Percentiles rank a stretch among this genome's conserved stretches.
These are phyloP conservation scores for Cyclotella kingstonii DNA, from an alignment of 108 stramenopile species.

Conservation along the genomic window DNA sequence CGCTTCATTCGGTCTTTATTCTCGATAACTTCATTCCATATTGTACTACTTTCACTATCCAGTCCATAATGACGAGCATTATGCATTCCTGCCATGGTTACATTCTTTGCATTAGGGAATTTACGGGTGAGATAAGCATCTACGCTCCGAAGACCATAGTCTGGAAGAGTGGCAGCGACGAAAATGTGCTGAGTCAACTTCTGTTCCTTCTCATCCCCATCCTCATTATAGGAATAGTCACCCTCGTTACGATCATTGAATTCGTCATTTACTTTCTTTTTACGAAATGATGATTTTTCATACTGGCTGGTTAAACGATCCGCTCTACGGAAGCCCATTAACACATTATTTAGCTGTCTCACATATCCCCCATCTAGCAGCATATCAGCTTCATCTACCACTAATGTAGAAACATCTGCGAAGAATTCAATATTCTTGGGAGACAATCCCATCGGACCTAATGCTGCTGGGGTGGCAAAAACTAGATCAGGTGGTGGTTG, in stretches of 20 bases:
- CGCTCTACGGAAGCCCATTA: constrained; percentile 90
- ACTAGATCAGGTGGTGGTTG: constrained; percentile 86
- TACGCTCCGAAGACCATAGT: constrained; percentile 87
- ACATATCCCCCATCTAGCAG: constrained; percentile 93
- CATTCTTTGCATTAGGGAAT: constrained; percentile 76
- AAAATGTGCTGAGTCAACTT: constrained; percentile 79
- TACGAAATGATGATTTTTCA: constrained; percentile 14
- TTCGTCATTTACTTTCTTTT: constrained; percentile 33
- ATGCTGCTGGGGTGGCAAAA: constrained; percentile 90
- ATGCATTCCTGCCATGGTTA: constrained; percentile 79
- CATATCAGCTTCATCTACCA: constrained; percentile 97
- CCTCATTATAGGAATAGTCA: constrained; percentile 3
- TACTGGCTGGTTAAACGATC: constrained; percentile 47
- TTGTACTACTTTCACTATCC: constrained; percentile 50
- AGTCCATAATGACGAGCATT: constrained; percentile 86
- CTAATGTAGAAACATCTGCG: constrained; percentile 79
- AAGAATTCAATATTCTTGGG: constrained; percentile 87
- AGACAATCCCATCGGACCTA: constrained; percentile 88
- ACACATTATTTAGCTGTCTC: constrained; percentile 80
- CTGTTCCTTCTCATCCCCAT: constrained; percentile 11
- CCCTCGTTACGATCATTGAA: constrained; percentile 28
- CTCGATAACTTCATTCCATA: constrained; percentile 67
- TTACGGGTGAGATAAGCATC: constrained; percentile 82
- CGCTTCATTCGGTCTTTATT: constrained; percentile 81
- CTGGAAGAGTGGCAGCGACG: constrained; percentile 95